Evolutionary conservation across 192 early-diverging fungal genomes (phyloP).

Genomic region (Chytriomyces hyalinus): DNA sequence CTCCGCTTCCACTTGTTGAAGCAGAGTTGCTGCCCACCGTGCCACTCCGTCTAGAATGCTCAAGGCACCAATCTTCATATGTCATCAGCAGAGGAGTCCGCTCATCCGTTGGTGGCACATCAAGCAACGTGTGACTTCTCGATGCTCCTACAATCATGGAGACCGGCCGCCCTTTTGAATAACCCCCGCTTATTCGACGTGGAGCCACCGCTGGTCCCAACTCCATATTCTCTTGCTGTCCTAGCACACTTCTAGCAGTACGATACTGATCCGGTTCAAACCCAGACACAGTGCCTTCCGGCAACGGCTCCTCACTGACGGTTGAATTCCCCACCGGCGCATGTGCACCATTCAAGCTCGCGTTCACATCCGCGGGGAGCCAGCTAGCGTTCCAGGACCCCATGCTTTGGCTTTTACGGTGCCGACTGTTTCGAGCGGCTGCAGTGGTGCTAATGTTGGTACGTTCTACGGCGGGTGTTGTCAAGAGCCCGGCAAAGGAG

Average conservation of each 20-base stretch:
- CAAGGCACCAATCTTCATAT: conserved; percentile 23
- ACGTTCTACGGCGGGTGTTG: background rate
- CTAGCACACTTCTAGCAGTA: no score
- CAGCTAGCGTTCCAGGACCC: background rate
- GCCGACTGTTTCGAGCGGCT: background rate
- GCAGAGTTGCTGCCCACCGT: background rate
- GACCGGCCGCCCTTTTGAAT: no score
- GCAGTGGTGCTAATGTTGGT: no score
- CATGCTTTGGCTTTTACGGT: conserved; percentile 22
- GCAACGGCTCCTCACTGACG: no score
- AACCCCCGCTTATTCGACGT: no score
- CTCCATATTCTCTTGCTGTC: no score
- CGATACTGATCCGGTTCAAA: no score
- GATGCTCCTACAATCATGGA: background rate
- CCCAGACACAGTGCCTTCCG: no score
- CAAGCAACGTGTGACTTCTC: background rate
- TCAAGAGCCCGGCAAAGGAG: conserved; percentile 18
- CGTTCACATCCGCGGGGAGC: background rate
- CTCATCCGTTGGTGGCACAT: background rate
- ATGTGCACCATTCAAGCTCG: no score
- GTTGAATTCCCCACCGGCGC: no score
- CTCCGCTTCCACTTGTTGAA: background rate
- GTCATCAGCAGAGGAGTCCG: conserved; percentile 21
- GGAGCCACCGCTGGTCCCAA: no score
- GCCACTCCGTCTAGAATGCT: conserved; percentile 12